Conservation (phyloP, 1,139 yeast species). For the Taphrina flavorubra region DNA sequence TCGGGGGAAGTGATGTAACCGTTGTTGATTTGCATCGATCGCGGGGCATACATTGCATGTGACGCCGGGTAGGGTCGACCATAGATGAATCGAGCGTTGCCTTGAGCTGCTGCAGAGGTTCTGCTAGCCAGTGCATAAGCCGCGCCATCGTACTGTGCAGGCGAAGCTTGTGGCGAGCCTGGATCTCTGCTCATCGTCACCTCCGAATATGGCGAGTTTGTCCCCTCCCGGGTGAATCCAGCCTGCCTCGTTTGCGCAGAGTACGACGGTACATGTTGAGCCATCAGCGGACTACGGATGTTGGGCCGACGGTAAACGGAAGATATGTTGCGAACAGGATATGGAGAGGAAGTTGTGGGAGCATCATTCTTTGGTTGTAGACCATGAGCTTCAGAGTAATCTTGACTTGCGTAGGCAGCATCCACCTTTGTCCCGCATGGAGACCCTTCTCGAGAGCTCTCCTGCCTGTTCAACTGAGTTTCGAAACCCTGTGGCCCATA, state of each 20-base stretch:
- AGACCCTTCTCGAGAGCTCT: not conserved
- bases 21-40: not conserved
- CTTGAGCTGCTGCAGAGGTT: constrained; percentile 8
- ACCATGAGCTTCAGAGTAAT: not conserved
- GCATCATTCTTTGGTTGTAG: constrained; percentile 15
- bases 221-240: not conserved
- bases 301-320: not conserved
- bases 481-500: constrained; percentile 34
- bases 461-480: not conserved
- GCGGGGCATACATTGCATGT: constrained; percentile 3
- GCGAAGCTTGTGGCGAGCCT: not conserved
- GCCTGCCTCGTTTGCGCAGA: not conserved
- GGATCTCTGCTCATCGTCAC: not conserved
- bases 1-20: not conserved
- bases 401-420: not conserved
- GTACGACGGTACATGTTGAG: not conserved
- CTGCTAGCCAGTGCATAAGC: not conserved
- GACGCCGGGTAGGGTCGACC: constrained; percentile 1
- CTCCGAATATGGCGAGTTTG: constrained; percentile 4
- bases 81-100: constrained; percentile 1
- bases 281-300: constrained; percentile 7
- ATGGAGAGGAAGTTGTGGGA: not conserved
- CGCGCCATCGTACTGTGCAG: not conserved
- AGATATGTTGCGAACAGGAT: not conserved
- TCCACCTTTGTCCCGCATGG: not conserved